Percentiles rank a stretch among this genome's conserved stretches.
Conservation (phyloP, 805 yeast genomes). For the Jamesozyma lodderae region DNA sequence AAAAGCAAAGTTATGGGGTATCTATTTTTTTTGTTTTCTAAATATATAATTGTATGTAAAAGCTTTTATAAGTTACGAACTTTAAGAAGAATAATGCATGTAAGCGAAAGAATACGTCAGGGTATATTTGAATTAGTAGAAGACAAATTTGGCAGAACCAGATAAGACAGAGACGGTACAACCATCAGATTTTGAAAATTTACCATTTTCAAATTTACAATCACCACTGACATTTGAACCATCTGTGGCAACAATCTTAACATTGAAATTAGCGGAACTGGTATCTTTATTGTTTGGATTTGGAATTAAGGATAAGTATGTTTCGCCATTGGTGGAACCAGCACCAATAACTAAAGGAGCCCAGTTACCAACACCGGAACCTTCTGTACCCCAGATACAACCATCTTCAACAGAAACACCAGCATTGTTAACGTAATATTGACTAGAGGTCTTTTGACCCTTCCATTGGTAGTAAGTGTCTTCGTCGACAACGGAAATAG, state of each 20-base stretch:
- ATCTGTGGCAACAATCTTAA: conserved; percentile 66
- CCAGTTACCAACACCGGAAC: conserved; percentile 91
- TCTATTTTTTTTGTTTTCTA: background rate
- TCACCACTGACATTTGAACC: conserved; percentile 61
- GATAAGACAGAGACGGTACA: conserved; percentile 62
- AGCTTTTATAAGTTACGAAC: background rate
- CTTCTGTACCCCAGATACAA: conserved; percentile 83
- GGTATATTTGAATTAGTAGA: conserved; percentile 31
- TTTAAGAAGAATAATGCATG: background rate
- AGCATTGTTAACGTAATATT: conserved; percentile 94
- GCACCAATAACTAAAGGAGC: conserved; percentile 95
- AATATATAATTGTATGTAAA: background rate
- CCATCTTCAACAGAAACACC: conserved; percentile 88
- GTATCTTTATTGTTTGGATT: conserved; percentile 79
- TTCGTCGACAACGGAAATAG: conserved; percentile 73
- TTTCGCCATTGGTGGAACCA: conserved; percentile 60
- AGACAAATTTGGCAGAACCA: conserved; percentile 55
- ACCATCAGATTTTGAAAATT: conserved; percentile 64
- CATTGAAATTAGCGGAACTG: conserved; percentile 51
- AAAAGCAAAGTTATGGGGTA: too few species aligned
- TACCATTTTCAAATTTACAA: conserved; percentile 75
- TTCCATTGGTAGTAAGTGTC: conserved; percentile 72
- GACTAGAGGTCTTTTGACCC: conserved; percentile 81
- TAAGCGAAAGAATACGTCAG: background rate
- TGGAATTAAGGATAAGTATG: conserved; percentile 87